Conservation (phyloP, 768 basidiomycete species). For the Cystofilobasidium macerans region DNA sequence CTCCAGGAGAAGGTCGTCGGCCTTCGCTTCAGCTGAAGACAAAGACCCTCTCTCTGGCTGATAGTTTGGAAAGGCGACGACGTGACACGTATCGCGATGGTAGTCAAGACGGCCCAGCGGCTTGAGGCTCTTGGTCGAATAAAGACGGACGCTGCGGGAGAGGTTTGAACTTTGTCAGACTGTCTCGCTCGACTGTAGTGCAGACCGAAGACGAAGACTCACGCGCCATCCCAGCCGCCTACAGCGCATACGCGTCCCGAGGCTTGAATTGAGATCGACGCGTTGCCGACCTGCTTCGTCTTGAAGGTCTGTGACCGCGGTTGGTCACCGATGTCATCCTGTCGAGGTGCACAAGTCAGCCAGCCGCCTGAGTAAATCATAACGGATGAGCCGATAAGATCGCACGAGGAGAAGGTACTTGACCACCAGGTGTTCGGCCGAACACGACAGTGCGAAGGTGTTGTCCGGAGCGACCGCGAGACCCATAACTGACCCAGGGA, state of each 20-base stretch:
- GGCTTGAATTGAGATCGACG: slow-evolving; percentile 58
- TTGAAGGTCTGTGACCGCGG: slow-evolving; percentile 11
- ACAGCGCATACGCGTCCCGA: slow-evolving; percentile 72
- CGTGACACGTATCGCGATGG: slow-evolving; percentile 68
- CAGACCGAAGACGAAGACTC: slow-evolving; percentile 33
- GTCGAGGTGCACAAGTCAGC: too few relatives aligned
- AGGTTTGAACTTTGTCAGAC: not conserved
- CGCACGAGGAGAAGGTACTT: slow-evolving; percentile 28
- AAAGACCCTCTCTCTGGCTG: too few relatives aligned
- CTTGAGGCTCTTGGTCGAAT: slow-evolving; percentile 68
- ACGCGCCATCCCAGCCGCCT: slow-evolving; percentile 93
- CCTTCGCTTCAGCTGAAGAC: too few relatives aligned
- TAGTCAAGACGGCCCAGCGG: slow-evolving; percentile 71
- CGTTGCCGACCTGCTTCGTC: slow-evolving; percentile 71
- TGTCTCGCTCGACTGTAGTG: not conserved
- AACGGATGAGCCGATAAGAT: not conserved
- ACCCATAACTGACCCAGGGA: slow-evolving; percentile 30
- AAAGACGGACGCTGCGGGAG: slow-evolving; percentile 59
- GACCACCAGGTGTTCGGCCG: slow-evolving; percentile 30
- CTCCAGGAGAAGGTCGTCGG: too few relatives aligned
- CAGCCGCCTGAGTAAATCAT: too few relatives aligned
- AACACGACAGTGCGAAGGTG: slow-evolving; percentile 29
- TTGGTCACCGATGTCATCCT: not conserved
- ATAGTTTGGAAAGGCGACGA: slow-evolving; percentile 58
- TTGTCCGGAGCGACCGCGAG: slow-evolving; percentile 18